These are phyloP conservation scores for Backusella australiensis DNA, from an alignment of 192 early-diverging fungal genomes.

Conservation along the genomic window DNA sequence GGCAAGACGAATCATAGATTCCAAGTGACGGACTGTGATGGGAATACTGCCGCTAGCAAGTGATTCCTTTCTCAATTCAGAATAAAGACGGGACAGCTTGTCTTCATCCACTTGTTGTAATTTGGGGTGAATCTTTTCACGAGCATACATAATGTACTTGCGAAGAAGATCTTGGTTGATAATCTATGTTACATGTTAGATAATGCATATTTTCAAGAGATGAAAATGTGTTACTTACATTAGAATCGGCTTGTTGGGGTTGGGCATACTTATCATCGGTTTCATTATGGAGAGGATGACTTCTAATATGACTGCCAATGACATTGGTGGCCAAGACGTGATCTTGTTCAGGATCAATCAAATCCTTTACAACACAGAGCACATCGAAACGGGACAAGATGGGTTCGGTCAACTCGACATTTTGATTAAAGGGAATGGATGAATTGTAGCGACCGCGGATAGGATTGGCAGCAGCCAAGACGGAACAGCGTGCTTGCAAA, in stretches of 20 bases:
- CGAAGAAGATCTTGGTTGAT: conserved; percentile 79
- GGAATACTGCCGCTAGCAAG: conserved; percentile 69
- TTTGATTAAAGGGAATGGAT: conserved; percentile 91
- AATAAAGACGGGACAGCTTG: conserved; percentile 87
- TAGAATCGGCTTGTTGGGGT: conserved; percentile 44
- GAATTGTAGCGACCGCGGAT: conserved; percentile 84
- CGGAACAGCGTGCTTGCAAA: conserved; percentile 80
- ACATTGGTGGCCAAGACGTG: conserved; percentile 92
- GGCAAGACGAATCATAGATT: conserved; percentile 82
- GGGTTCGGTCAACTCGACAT: conserved; percentile 98
- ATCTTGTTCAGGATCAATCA: conserved; percentile 87
- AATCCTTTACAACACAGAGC: conserved; percentile 94
- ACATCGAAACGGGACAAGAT: conserved; percentile 98
- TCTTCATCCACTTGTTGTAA: conserved; percentile 86
- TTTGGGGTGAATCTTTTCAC: conserved; percentile 72
- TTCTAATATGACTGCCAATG: conserved; percentile 86
- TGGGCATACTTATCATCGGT: conserved; percentile 35
- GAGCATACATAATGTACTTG: conserved; percentile 89
- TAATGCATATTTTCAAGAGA: background rate
- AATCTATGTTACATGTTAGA: conserved; percentile 45
- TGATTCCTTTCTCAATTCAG: conserved; percentile 90
- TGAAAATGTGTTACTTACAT: conserved; percentile 45
- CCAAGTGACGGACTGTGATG: conserved; percentile 86
- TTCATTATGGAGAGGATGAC: conserved; percentile 70
- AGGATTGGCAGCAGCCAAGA: conserved; percentile 83